Percentiles rank a stretch among this genome's conserved stretches.
These are phyloP conservation scores for Neurospora sp. DNA, from an alignment of 2,329 filamentous ascomycete species.

Conservation along the genomic window DNA sequence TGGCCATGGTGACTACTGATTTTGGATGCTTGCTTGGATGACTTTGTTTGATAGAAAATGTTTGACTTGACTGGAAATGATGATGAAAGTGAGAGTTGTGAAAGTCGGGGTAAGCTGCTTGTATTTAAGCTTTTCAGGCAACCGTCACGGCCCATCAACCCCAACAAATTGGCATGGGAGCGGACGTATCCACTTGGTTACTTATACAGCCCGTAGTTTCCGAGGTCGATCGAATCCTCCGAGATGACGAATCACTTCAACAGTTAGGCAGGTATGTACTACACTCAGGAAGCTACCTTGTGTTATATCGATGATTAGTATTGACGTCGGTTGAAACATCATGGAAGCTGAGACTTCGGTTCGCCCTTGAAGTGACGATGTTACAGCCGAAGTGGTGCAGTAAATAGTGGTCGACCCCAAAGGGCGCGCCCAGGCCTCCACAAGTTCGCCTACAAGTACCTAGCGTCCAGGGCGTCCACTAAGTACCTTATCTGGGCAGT, in stretches of 20 bases:
- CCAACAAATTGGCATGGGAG: neutral
- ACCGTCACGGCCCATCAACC: too few relatives aligned
- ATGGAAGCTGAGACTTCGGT: neutral
- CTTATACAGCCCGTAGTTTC: neutral
- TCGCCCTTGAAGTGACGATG: neutral
- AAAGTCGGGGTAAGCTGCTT: neutral
- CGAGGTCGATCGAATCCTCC: neutral
- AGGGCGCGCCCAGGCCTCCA: neutral
- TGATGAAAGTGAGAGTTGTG: neutral
- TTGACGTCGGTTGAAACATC: neutral
- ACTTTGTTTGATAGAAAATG: neutral
- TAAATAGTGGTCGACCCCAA: neutral
- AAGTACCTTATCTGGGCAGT: neutral
- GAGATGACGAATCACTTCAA: neutral
- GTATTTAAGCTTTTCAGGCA: neutral
- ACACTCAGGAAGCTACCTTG: neutral
- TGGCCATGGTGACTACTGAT: constrained; percentile 18
- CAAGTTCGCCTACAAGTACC: neutral
- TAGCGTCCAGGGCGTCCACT: neutral
- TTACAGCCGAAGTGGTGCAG: neutral
- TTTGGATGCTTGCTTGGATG: neutral
- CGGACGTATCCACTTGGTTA: neutral
- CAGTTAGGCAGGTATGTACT: neutral
- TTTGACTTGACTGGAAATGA: neutral
- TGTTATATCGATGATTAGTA: neutral